These are phyloP conservation scores for Theileria annulata DNA, from an alignment of 169 alveolate genomes.

Conservation along the genomic window DNA sequence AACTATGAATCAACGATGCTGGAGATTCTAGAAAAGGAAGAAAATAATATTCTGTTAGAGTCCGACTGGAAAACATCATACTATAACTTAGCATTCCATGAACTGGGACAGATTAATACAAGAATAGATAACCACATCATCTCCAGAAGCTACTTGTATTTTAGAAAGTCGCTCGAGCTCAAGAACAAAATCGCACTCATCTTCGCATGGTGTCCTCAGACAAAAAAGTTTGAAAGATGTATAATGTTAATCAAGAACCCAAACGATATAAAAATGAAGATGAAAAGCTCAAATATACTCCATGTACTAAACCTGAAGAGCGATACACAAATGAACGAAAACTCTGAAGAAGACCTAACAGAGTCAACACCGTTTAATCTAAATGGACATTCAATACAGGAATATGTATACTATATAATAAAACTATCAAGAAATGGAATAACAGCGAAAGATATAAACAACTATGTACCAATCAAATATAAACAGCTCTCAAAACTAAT, in stretches of 20 bases:
- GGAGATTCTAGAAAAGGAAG: conserved; percentile 23
- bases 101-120: background rate
- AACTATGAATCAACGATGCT: conserved; percentile 19
- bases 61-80: conserved; percentile 51
- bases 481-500: conserved; percentile 19
- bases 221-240: conserved; percentile 50
- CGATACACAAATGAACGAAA: background rate
- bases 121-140: conserved; percentile 30
- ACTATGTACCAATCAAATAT: conserved; percentile 22
- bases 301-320: conserved; percentile 1
- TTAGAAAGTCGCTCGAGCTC: conserved; percentile 37
- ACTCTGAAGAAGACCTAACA: conserved; percentile 2
- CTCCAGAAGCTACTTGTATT: conserved; percentile 14
- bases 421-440: conserved; percentile 22
- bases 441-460: conserved; percentile 30
- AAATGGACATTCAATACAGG: conserved; percentile 44
- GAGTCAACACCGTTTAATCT: background rate
- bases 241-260: conserved; percentile 25
- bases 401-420: conserved; percentile 45
- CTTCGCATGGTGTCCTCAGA: conserved; percentile 69
- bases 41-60: conserved; percentile 55
- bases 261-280: background rate
- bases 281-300: background rate
- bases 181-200: conserved; percentile 35
- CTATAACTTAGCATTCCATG: conserved; percentile 21